Conservation (phyloP, 2,329 filamentous ascomycete genomes). For the Fragosphaeria purpurea region DNA sequence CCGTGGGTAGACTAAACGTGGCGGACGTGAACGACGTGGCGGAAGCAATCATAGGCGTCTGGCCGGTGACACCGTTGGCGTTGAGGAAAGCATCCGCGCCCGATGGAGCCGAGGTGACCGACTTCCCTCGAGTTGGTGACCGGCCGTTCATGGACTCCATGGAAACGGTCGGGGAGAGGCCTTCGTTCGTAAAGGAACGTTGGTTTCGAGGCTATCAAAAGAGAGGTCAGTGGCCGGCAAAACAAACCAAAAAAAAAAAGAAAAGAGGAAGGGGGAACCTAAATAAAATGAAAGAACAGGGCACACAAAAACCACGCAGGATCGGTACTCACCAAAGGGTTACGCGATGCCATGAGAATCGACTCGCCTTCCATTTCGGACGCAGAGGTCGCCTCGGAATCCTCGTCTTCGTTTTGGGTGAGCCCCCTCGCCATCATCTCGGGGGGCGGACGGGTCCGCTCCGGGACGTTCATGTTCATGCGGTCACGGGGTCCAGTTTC, state of each 20-base stretch:
- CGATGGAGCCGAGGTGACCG: slow-evolving; percentile 38
- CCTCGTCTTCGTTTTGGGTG: slow-evolving; percentile 78
- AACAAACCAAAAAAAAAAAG: slow-evolving; percentile 8
- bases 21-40: slow-evolving; percentile 54
- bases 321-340: slow-evolving; percentile 51
- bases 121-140: slow-evolving; percentile 33
- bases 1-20: slow-evolving; percentile 46
- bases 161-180: slow-evolving; percentile 75
- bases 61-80: slow-evolving; percentile 30
- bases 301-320: background rate
- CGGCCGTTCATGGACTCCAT: slow-evolving; percentile 79
- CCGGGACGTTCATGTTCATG: slow-evolving; percentile 78
- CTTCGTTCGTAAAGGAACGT: slow-evolving; percentile 53
- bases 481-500: slow-evolving; percentile 83
- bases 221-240: background rate
- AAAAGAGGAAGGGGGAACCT: background rate
- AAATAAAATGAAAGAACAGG: background rate
- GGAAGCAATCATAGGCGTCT: slow-evolving; percentile 43
- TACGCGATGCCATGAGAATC: slow-evolving; percentile 56
- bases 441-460: slow-evolving; percentile 78
- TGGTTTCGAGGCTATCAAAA: slow-evolving; percentile 46
- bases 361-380: slow-evolving; percentile 76
- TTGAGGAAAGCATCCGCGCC: slow-evolving; percentile 44
- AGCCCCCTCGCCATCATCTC: slow-evolving; percentile 83
- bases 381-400: slow-evolving; percentile 73